Percentiles rank a stretch among this genome's conserved stretches.
phyloP scores from a whole-genome alignment of 192 early-diverging fungal genomes.

The Allomyces arbusculus region DNA sequence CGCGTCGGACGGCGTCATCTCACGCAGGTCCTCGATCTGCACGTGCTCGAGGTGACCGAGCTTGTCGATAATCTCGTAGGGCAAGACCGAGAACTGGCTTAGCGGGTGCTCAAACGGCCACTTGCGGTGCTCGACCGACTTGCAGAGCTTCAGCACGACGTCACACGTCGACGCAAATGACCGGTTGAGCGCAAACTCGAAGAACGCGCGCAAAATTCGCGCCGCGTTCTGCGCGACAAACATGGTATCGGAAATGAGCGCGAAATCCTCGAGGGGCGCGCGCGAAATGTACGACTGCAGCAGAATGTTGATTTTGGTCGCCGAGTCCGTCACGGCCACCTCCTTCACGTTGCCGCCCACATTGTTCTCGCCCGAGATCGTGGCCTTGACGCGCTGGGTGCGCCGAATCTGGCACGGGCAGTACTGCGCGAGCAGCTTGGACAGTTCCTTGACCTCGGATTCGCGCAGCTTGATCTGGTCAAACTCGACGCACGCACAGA shows the following conservation, averaged over 20 bases:
- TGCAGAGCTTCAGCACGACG: conserved; percentile 62
- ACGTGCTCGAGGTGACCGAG: conserved; percentile 36
- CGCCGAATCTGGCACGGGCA: conserved; percentile 59
- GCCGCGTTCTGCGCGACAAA: conserved; percentile 90
- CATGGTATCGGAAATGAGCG: conserved; percentile 74
- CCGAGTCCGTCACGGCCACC: background rate
- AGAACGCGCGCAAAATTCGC: conserved; percentile 81
- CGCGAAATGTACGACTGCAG: conserved; percentile 73
- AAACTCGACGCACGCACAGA: conserved; percentile 82
- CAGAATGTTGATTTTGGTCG: conserved; percentile 71
- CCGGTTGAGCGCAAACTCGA: conserved; percentile 80
- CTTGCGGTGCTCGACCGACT: conserved; percentile 69
- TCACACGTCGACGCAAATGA: conserved; percentile 69
- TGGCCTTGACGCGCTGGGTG: too few relatives aligned
- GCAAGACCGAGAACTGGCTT: conserved; percentile 51
- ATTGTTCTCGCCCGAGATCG: too few relatives aligned
- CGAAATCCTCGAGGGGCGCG: conserved; percentile 69
- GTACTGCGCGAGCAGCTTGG: conserved; percentile 33
- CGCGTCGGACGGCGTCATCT: conserved; percentile 67
- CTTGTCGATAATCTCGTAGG: conserved; percentile 48
- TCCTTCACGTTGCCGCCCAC: background rate
- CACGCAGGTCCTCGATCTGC: conserved; percentile 46
- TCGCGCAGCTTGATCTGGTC: conserved; percentile 79
- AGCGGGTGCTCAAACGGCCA: conserved; percentile 84
- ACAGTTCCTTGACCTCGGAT: conserved; percentile 67